Evolutionary conservation across 2,329 filamentous ascomycete species (phyloP), one percentile per base, ranked within the genome.

Genomic region (Aspergillus brasiliensis): DNA sequence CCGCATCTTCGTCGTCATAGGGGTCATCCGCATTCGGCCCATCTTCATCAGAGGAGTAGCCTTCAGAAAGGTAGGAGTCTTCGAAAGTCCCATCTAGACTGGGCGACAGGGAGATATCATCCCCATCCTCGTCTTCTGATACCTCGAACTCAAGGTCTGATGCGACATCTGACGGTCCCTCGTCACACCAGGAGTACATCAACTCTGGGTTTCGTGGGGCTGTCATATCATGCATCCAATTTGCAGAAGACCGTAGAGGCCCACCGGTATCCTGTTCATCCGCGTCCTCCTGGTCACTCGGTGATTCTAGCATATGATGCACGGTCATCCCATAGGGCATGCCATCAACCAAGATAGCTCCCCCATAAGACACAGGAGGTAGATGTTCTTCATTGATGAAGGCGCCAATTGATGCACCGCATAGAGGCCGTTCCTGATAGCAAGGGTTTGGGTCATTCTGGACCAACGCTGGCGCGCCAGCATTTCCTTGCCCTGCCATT

Each of bases 291-390:
- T 84, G 82, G 47, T 84, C 82, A 59, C 83, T 84, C 10, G 84
- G 80, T 11, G 80, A 78, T 68, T 97, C 94, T 2, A 98, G 85
- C 87, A 98, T 94, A 75, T 98, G 94, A 71, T 98, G 94, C 0
- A 98, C 94, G 21, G 92, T 97, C 91, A 98, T 95, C 11, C 94
- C 94, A 69, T 92, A 95, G 0, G 91, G 86, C 73, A 90, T 88
- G 57, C 90, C 87, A 71, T 98, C 92, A 1, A 98, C 87, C 31
- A 95, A 80, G 42, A 98, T 87, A 3, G 97, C 83, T 8, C 94
- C 94, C 11, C 94, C 94, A 66, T 96, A 92, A 31, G 92, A 96
- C 3, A 96, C 94, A 2, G 94, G 92, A 5, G 93, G 92, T 2
- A 97, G 81, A 71, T 97, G 94, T 47, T 91, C 88, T 65, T 92